A percentile compares a stretch with the other conserved stretches of the same genome.
These are phyloP conservation scores for Clarireedia paspali DNA, from an alignment of 2,329 filamentous ascomycete species.

Conservation along the genomic window DNA sequence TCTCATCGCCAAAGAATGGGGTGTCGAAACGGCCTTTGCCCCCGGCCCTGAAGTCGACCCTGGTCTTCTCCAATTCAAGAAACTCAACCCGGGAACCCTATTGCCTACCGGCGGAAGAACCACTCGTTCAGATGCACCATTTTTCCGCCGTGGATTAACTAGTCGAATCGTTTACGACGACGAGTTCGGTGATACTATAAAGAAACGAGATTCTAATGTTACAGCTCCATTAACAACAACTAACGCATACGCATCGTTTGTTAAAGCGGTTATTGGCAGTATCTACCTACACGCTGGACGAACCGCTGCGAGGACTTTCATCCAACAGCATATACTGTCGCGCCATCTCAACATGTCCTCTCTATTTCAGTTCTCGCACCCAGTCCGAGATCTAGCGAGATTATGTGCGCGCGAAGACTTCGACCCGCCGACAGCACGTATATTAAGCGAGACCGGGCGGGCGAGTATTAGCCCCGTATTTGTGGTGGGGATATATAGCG, in stretches of 20 bases:
- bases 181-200: slow-evolving; percentile 66
- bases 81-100: slow-evolving; percentile 36
- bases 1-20: slow-evolving; percentile 76
- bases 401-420: slow-evolving; percentile 88
- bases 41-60: slow-evolving; percentile 90
- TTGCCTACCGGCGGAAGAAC: slow-evolving; percentile 41
- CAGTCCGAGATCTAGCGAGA: slow-evolving; percentile 73
- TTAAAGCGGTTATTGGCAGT: slow-evolving; percentile 75
- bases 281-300: slow-evolving; percentile 81
- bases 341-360: slow-evolving; percentile 67
- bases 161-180: slow-evolving; percentile 76
- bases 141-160: slow-evolving; percentile 62
- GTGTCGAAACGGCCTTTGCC: slow-evolving; percentile 77
- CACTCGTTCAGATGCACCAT: slow-evolving; percentile 42
- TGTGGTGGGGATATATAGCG: slow-evolving; percentile 89
- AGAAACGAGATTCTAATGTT: slow-evolving; percentile 20
- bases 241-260: slow-evolving; percentile 63
- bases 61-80: slow-evolving; percentile 74
- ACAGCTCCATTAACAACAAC: slow-evolving; percentile 24
- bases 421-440: slow-evolving; percentile 74
- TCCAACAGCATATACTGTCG: slow-evolving; percentile 74
- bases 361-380: slow-evolving; percentile 78
- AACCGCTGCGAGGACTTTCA: slow-evolving; percentile 72
- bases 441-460: slow-evolving; percentile 87
- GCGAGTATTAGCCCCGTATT: slow-evolving; percentile 80